Evolutionary conservation across 1,284 basidiomycete species (phyloP).

Genomic region (Malassezia psittaci): DNA sequence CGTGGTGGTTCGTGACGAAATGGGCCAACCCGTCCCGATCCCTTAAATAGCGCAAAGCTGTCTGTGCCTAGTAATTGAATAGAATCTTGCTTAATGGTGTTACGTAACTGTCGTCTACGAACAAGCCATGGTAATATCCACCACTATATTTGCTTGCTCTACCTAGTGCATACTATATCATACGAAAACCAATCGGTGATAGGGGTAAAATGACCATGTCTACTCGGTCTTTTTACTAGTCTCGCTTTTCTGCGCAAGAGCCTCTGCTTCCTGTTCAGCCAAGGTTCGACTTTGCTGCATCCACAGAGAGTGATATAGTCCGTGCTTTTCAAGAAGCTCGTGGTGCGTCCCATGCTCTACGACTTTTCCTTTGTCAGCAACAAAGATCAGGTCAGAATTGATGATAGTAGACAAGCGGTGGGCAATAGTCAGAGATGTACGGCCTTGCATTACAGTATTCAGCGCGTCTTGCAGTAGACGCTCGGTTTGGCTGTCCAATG

Average conservation of each 20-base stretch:
- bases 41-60: conserved; percentile 20
- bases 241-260: not conserved
- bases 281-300: conserved; percentile 45
- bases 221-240: no score
- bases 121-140: no score
- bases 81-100: conserved; percentile 4
- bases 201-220: no score
- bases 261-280: conserved; percentile 36
- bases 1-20: conserved; percentile 46
- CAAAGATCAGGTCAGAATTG: conserved; percentile 42
- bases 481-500: conserved; percentile 43
- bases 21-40: conserved; percentile 45
- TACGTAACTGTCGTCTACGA: not conserved
- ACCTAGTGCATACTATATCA: no score
- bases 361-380: conserved; percentile 30
- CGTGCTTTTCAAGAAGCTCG: conserved; percentile 32
- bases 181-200: no score
- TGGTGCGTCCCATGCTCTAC: conserved; percentile 40
- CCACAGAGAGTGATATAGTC: conserved; percentile 41
- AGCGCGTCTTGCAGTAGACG: conserved; percentile 39
- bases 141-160: no score
- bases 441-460: conserved; percentile 40
- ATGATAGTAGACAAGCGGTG: conserved; percentile 46
- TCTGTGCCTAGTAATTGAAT: not conserved
- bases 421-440: conserved; percentile 43